Base-by-base conservation (phyloP, 202 grass and related monocot genomes). In the Carex arenaria region DNA sequence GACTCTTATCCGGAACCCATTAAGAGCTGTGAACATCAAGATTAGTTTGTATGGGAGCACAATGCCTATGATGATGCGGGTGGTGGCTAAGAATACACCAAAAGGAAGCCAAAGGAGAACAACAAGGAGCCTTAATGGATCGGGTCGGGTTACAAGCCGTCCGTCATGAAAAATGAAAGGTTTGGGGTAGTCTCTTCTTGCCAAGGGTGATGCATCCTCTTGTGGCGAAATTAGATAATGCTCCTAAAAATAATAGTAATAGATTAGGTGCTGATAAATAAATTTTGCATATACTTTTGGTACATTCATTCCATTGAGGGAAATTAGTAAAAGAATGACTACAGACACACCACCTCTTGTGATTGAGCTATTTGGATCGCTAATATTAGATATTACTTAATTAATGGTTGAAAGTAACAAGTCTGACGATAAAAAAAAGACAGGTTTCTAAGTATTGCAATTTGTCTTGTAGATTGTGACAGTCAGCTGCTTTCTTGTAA, bases 101-200 rank as follows among this genome's bases (percentile, higher is more conserved):
- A 93, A 71, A 0, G 93, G 93, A 62, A 91, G 8, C 87, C 90
- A 96, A 7, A 93, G 61, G 2, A 88, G 12, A 54, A 85, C 34
- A 51, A 81, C 68, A 9, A 93, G 31, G 34, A 78, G 45, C 19
- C 19, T 31, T 3, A 86, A 80, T 0, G 93, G 89, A 47, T 85
- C 87, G 0, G 93, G 89, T 2, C 84, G 85, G 43, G 4, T 1
- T 3, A 91, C 87, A 71, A 96, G 93, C 15, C 89, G 83, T 0
- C 89, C 90, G 51, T 96, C 93, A 65, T 96, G 90, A 87, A 96
- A 93, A 43, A 96, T 84, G 5, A 96, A 61, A 1, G 89, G 89
- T 15, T 55, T 54, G 0, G 23, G 79, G 69, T 91, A 89, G 63
- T 89, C 78, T 68, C 67, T 78, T 20, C 86, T 66, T 15, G 84